phyloP scores from a whole-genome alignment of 2,329 filamentous ascomycete species.

The Chrysosporium keratinophilum region DNA sequence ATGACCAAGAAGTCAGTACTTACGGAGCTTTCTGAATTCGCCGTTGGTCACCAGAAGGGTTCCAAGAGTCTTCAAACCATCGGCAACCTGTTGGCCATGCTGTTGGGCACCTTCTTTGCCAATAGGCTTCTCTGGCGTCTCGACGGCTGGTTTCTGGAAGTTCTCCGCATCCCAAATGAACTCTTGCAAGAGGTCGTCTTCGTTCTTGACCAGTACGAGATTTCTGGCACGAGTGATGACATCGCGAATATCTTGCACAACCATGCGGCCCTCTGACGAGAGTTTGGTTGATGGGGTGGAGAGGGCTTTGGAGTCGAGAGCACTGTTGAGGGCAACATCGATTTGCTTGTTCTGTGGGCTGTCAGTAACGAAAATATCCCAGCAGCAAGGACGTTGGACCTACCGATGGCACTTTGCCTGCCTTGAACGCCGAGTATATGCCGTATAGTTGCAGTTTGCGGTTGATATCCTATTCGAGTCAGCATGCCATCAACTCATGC shows the following conservation, averaged over 20 bases:
- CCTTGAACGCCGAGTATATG: conserved; percentile 50
- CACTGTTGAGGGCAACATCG: conserved; percentile 85
- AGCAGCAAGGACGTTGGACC: conserved; percentile 26
- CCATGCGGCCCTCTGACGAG: conserved; percentile 67
- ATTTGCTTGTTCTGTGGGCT: conserved; percentile 73
- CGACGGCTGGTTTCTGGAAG: conserved; percentile 51
- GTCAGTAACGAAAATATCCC: conserved; percentile 13
- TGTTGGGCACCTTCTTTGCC: conserved; percentile 68
- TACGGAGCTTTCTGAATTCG: conserved; percentile 83
- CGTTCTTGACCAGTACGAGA: conserved; percentile 83
- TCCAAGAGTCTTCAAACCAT: conserved; percentile 79
- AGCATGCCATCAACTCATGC: neutral
- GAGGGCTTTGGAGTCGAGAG: conserved; percentile 61
- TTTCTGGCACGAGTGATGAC: conserved; percentile 78
- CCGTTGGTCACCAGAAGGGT: conserved; percentile 89
- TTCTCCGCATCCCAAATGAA: conserved; percentile 91
- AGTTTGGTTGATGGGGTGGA: conserved; percentile 62
- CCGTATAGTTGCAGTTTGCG: conserved; percentile 92
- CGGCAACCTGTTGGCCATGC: conserved; percentile 70
- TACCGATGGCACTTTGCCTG: conserved; percentile 84
- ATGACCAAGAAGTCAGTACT: conserved; percentile 32
- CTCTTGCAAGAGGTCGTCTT: conserved; percentile 87
- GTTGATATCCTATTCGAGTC: conserved; percentile 55
- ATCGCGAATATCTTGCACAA: conserved; percentile 65
- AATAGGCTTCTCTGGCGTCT: conserved; percentile 55